A percentile compares a stretch with the other conserved stretches of the same genome.
phyloP scores from a whole-genome alignment of 129 eudicot genomes.

The Saposhnikovia divaricata region DNA sequence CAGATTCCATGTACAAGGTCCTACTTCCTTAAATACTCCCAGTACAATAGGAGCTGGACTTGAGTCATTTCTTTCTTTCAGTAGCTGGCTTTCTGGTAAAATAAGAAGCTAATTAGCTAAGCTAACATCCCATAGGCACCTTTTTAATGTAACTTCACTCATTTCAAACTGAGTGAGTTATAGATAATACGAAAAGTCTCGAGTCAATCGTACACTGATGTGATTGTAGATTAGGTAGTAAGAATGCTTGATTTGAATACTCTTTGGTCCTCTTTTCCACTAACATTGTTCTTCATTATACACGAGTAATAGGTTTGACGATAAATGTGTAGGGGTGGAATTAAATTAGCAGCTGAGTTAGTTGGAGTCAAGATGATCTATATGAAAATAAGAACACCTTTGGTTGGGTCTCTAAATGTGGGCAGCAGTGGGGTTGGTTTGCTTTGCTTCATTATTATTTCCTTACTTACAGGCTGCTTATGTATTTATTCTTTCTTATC shows the following conservation, averaged over 20 bases:
- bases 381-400: slow-evolving; percentile 2
- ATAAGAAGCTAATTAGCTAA: background rate
- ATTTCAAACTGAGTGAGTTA: background rate
- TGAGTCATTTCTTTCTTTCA: background rate
- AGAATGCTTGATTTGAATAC: slow-evolving; percentile 1
- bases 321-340: slow-evolving; percentile 5
- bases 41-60: background rate
- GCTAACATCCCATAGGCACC: slow-evolving; percentile 1
- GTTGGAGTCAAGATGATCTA: slow-evolving; percentile 10
- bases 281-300: background rate
- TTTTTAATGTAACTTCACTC: background rate
- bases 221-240: background rate
- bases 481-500: slow-evolving; percentile 16
- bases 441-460: slow-evolving; percentile 1
- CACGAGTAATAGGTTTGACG: background rate
- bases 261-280: slow-evolving; percentile 1
- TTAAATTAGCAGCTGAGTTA: background rate
- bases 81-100: background rate
- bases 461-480: slow-evolving; percentile 13
- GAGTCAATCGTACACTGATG: background rate
- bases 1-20: background rate
- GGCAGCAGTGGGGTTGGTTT: slow-evolving; percentile 15
- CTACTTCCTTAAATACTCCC: background rate
- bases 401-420: slow-evolving; percentile 12
- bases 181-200: background rate